Percentiles rank a stretch among this genome's conserved stretches.
Conservation (phyloP, 2,329 filamentous ascomycete species). For the Hypoxylon sp. region DNA sequence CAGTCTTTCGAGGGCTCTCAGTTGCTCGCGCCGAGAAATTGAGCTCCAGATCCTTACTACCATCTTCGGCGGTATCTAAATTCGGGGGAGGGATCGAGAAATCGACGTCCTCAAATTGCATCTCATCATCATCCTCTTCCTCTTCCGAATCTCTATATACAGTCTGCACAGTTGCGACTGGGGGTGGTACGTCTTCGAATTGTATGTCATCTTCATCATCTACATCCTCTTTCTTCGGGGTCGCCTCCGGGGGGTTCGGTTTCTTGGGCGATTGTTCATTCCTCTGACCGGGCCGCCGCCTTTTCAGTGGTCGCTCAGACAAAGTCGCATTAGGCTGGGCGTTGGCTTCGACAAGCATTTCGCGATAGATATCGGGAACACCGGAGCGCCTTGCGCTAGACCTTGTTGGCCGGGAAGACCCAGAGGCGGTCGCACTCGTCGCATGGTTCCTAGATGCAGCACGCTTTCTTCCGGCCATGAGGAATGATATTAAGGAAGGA, state of each 20-base stretch:
- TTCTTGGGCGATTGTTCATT: constrained; percentile 46
- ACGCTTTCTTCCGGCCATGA: constrained; percentile 54
- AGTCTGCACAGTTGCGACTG: constrained; percentile 66
- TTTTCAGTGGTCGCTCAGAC: constrained; percentile 61
- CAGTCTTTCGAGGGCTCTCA: constrained; percentile 51
- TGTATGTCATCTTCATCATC: constrained; percentile 61
- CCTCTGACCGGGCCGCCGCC: constrained; percentile 57
- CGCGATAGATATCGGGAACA: constrained; percentile 61
- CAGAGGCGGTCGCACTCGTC: constrained; percentile 40
- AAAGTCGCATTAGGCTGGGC: constrained; percentile 53
- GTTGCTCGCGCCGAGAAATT: constrained; percentile 66
- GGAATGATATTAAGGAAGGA: background rate
- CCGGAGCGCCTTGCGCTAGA: constrained; percentile 47
- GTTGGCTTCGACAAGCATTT: constrained; percentile 67
- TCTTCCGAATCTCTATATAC: constrained; percentile 64
- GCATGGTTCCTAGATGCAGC: constrained; percentile 41
- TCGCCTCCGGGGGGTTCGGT: constrained; percentile 35
- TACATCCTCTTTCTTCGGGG: constrained; percentile 23
- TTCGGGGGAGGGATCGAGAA: constrained; percentile 54
- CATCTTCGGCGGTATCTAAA: constrained; percentile 44
- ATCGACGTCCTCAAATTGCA: constrained; percentile 65
- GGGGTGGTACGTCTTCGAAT: constrained; percentile 67
- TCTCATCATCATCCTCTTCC: constrained; percentile 59
- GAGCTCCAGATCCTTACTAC: constrained; percentile 62
- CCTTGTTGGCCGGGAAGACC: constrained; percentile 46